A percentile compares a stretch with the other conserved stretches of the same genome.
These are phyloP conservation scores for Vigna hirtella DNA, from an alignment of 306 rosid species.

Conservation along the genomic window DNA sequence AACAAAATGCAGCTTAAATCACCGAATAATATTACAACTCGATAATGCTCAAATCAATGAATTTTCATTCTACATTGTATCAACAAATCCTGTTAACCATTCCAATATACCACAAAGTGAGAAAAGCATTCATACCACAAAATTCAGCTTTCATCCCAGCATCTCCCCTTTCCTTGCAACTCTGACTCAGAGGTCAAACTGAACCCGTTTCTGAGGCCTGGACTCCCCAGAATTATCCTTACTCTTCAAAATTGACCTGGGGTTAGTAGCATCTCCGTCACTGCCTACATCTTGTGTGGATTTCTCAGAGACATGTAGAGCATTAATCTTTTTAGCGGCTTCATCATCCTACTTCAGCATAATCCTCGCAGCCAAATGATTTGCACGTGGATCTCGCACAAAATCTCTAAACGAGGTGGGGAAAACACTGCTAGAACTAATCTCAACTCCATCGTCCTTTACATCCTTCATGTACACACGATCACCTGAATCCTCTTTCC, in stretches of 20 bases:
- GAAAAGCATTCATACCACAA: no score
- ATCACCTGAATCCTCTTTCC: constrained; percentile 63
- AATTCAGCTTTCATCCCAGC: no score
- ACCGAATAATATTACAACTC: no score
- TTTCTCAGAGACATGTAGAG: constrained; percentile 63
- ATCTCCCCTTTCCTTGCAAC: no score
- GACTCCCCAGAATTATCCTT: constrained; percentile 58
- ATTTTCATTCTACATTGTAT: no score
- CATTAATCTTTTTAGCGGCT: constrained; percentile 62
- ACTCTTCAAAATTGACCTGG: constrained; percentile 85
- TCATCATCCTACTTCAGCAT: constrained; percentile 74
- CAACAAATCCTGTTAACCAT: no score
- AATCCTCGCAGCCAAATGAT: constrained; percentile 79
- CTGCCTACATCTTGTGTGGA: constrained; percentile 33
- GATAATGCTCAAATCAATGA: no score
- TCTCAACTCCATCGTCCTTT: constrained; percentile 69
- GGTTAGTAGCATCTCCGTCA: constrained; percentile 49
- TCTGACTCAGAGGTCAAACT: constrained; percentile 53
- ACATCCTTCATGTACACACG: constrained; percentile 72
- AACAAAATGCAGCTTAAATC: no score
- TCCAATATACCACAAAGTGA: no score
- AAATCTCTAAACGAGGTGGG: constrained; percentile 57
- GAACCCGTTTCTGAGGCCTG: constrained; percentile 72
- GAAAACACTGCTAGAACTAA: constrained; percentile 58
- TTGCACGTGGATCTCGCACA: constrained; percentile 82